Base-by-base conservation (phyloP, 306 rosid species). In the Cicer arietinum region DNA sequence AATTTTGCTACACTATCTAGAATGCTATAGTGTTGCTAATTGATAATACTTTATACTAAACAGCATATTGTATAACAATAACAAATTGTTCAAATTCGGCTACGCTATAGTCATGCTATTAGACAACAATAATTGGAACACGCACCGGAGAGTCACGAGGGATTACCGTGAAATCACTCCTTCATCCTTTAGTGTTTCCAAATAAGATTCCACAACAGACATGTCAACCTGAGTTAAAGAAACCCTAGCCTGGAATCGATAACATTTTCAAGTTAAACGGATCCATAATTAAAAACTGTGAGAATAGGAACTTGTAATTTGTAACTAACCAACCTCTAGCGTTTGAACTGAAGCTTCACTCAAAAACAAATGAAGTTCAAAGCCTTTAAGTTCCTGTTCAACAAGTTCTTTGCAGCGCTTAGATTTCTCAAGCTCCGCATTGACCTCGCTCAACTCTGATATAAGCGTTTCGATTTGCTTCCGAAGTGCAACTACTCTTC, bases 321-420 rank as follows among this genome's bases (percentile, higher is more conserved):
- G 40, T 9, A 61, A 52, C 53, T 62, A 76, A 66, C 20, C 44
- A 73, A 91, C 97, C 90, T 86, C 85, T 8, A 86, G 91, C 10
- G 90, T 84, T 82, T 90, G 93, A 75, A 77, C 81, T 1, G 92
- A 85, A 77, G 91, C 71, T 63, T 88, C 89, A 54, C 47, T 82
- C 83, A 85, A 0, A 66, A 87, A 82, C 68, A 85, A 81, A 81
- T 92, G 92, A 76, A 92, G 91, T 82, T 92, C 97, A 78, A 79
- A 88, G 67, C 97, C 97, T 79, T 82, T 86, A 35, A 90, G 81
- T 71, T 92, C 97, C 76, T 94, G 99, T 79, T 94, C 97, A 4
- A 52, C 71, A 4, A 73, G 74, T 79, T 90, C 98, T 80, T 83
- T 92, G 75, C 57, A 40, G 52, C 90, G 85, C 80, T 94, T 94